These are phyloP conservation scores for Trametes maxima DNA, from an alignment of 768 basidiomycete genomes.

Conservation along the genomic window DNA sequence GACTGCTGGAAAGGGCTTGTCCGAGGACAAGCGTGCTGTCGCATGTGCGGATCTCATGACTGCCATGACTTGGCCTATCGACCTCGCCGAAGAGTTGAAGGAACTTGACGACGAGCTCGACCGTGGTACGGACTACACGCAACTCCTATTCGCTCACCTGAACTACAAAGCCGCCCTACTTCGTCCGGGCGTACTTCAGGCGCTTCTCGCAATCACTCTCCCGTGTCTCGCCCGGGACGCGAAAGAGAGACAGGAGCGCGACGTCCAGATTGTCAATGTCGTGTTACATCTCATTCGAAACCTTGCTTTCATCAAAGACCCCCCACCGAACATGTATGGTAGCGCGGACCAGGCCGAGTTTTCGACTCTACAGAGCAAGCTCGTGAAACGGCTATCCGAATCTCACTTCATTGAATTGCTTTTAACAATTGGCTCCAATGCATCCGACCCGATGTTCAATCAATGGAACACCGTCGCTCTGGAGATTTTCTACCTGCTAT, in stretches of 20 bases:
- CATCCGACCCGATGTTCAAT: constrained; percentile 77
- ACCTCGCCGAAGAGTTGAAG: constrained; percentile 90
- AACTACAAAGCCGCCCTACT: constrained; percentile 87
- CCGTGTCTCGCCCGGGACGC: constrained; percentile 73
- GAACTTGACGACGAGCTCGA: constrained; percentile 86
- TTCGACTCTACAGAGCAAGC: constrained; percentile 74
- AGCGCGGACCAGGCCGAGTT: constrained; percentile 82
- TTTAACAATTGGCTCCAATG: constrained; percentile 83
- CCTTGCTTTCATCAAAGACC: constrained; percentile 91
- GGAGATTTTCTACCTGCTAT: constrained; percentile 91
- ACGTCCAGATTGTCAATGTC: constrained; percentile 85
- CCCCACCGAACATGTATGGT: constrained; percentile 65
- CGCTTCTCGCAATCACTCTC: constrained; percentile 73
- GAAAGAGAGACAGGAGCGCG: constrained; percentile 75
- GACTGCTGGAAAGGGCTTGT: constrained; percentile 75
- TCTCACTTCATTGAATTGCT: constrained; percentile 77
- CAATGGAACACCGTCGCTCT: constrained; percentile 88
- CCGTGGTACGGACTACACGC: constrained; percentile 86
- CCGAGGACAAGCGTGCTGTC: constrained; percentile 83
- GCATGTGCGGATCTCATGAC: constrained; percentile 88
- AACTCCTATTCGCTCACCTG: constrained; percentile 76
- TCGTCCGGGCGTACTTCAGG: constrained; percentile 65
- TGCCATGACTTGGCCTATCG: constrained; percentile 99
- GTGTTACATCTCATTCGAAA: constrained; percentile 90
- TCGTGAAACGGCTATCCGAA: constrained; percentile 70